A percentile compares a stretch with the other conserved stretches of the same genome.
phyloP scores from a whole-genome alignment of 176 grass and related monocot species.

The Elaeis guineensis region DNA sequence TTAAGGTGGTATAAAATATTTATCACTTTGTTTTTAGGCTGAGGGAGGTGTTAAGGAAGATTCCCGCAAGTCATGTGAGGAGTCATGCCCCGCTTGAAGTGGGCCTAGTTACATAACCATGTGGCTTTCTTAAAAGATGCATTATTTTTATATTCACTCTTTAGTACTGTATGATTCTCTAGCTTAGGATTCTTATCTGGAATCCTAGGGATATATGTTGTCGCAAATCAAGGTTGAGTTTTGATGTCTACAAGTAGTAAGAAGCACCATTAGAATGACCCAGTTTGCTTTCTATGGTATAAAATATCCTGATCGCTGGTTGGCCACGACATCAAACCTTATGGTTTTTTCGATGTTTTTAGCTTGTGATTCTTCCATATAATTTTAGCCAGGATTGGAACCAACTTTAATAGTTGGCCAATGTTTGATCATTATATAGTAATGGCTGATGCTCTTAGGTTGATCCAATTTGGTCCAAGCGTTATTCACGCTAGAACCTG shows the following conservation, averaged over 20 bases:
- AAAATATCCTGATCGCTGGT: no score
- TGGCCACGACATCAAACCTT: no score
- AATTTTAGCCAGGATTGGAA: no score
- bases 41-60: constrained; percentile 31
- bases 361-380: no score
- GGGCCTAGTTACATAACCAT: constrained; percentile 10
- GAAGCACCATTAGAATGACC: constrained; percentile 22
- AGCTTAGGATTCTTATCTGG: constrained; percentile 33
- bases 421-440: no score
- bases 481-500: no score
- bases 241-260: constrained; percentile 2
- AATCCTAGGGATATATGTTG: constrained; percentile 2
- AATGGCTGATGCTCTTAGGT: no score
- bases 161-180: constrained; percentile 23
- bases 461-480: no score
- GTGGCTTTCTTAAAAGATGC: constrained; percentile 10
- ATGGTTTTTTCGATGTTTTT: no score
- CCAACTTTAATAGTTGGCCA: no score
- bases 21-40: constrained; percentile 27
- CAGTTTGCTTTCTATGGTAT: constrained; percentile 13
- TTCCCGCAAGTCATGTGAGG: constrained; percentile 29
- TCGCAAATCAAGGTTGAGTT: constrained; percentile 10
- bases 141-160: constrained; percentile 21
- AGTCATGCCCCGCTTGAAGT: constrained; percentile 5
- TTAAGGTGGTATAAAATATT: constrained; percentile 17